A percentile compares a stretch with the other conserved stretches of the same genome.
These are phyloP conservation scores for Tuber umbilicatum DNA, from an alignment of 495 filamentous ascomycete species.

Conservation along the genomic window DNA sequence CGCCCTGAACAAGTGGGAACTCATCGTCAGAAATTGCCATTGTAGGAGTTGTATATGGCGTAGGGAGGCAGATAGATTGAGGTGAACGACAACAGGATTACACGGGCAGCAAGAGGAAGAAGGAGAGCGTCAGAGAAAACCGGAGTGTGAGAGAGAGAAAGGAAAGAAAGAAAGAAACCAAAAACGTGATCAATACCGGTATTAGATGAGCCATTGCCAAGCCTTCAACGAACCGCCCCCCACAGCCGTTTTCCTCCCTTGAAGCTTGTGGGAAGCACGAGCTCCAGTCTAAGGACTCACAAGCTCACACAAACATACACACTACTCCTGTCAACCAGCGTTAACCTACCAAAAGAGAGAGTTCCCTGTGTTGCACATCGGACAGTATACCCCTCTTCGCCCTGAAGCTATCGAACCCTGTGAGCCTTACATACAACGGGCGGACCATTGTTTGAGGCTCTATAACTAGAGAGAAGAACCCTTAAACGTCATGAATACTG, in stretches of 20 bases:
- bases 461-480: neutral
- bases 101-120: neutral
- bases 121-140: neutral
- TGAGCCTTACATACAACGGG: neutral
- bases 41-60: neutral
- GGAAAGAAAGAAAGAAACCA: neutral
- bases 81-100: neutral
- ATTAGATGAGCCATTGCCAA: neutral
- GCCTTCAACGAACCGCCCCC: neutral
- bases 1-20: conserved; percentile 76
- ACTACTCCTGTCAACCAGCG: neutral
- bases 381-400: neutral
- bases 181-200: neutral
- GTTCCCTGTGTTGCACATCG: neutral
- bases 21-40: conserved; percentile 36
- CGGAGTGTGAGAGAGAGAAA: neutral
- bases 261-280: neutral
- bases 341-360: neutral
- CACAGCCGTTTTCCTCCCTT: neutral
- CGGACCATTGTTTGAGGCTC: neutral
- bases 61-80: neutral
- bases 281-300: neutral
- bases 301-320: neutral
- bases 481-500: conserved; percentile 15
- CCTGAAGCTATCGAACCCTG: neutral